These are phyloP conservation scores for Paxillus involutus DNA, from an alignment of 768 basidiomycete genomes.

Conservation along the genomic window DNA sequence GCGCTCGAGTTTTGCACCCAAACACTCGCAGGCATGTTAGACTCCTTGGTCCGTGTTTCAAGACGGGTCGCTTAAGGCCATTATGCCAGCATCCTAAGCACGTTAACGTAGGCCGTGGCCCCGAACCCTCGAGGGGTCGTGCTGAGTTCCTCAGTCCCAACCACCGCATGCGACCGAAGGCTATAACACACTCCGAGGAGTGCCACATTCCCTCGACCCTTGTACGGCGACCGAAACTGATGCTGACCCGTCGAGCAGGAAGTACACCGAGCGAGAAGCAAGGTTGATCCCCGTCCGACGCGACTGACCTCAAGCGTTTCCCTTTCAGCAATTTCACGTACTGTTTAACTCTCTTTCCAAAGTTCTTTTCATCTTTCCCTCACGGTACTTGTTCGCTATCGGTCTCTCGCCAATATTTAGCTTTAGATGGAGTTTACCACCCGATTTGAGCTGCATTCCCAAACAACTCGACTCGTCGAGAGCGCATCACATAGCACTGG, in stretches of 20 bases:
- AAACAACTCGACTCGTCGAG: conserved; percentile 84
- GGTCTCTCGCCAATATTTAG: conserved; percentile 82
- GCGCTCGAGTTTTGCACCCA: conserved; percentile 69
- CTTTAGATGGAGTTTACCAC: conserved; percentile 86
- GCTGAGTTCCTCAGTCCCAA: conserved; percentile 12
- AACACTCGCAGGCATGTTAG: conserved; percentile 82
- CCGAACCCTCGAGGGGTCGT: too few species aligned
- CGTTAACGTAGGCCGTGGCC: too few species aligned
- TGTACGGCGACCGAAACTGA: conserved; percentile 63
- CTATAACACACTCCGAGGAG: conserved; percentile 15
- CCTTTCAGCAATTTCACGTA: conserved; percentile 82
- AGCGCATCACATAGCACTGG: conserved; percentile 74
- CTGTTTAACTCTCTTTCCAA: conserved; percentile 80
- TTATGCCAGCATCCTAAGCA: conserved; percentile 78
- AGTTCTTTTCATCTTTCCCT: conserved; percentile 84
- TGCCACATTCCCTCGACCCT: conserved; percentile 7
- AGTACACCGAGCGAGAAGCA: conserved; percentile 52
- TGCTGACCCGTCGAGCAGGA: conserved; percentile 64
- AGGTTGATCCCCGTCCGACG: conserved; percentile 54
- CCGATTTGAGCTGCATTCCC: conserved; percentile 81
- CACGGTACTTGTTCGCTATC: conserved; percentile 83
- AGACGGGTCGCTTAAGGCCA: conserved; percentile 80
- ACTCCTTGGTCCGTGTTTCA: conserved; percentile 88
- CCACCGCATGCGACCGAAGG: conserved; percentile 1
- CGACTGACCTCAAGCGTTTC: conserved; percentile 75